Base-by-base conservation (phyloP, 1,139 yeast species). In the Debaryomyces coudertii region DNA sequence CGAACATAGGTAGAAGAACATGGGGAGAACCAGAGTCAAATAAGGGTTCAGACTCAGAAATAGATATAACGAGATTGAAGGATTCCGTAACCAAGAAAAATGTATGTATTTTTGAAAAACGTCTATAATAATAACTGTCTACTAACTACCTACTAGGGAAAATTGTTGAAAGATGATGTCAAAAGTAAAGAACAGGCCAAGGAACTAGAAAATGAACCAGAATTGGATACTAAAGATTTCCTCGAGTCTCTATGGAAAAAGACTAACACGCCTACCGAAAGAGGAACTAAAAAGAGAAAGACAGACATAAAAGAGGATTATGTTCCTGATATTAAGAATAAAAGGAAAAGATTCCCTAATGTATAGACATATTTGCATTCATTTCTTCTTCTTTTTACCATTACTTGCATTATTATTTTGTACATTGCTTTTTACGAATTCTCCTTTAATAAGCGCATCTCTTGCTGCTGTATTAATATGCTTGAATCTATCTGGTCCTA, bases 401-500 rank as follows among this genome's bases (percentile, higher is more conserved):
- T 43, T 52, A 46, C 47, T 55, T 53, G 53, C 44, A 49, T 46
- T 51, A 43, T 43, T 47, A 46, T 24, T 45, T n/a, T 20, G 22
- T 34, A 8, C 33, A 20, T 33, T 9, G 25, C 9, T 12, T 5
- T 28, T 29, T 60, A 54, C 51, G 39, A 84, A 80, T 0, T 80
- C 82, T 1, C 90, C 95, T 46, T 71, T 76, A 1, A 85, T 68
- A 1, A 93, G 75, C 0, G 90, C 97, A 45, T 90, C 95, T 57
- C 98, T 72, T 0, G 98, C 95, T 1, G 90, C 82, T 2, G 92
- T 77, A 58, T 92, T 93, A 49, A 93, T 95, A 63, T 93, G 99
- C 59, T 88, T 90, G 71, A 93, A 93, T 51, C 97, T 70, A 62
- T 90, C 97, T 0, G 98, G 95, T 0, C 99, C 99, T 24, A 93